Conservation (phyloP, 129 eudicot species). For the Centaurea solstitialis region DNA sequence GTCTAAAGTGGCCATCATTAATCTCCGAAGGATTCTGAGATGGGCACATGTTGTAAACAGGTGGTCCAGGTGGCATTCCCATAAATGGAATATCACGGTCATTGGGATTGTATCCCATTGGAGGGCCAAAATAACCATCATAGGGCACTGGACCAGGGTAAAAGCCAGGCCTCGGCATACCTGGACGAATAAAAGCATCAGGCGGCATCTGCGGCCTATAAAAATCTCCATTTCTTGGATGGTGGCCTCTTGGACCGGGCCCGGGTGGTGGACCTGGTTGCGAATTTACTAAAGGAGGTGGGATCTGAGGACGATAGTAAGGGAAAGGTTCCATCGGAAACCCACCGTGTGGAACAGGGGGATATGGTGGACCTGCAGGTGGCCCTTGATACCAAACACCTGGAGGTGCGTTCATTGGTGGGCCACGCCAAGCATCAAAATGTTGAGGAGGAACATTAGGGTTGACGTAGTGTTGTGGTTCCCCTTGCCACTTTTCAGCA, state of each 20-base stretch:
- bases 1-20: constrained; percentile 54
- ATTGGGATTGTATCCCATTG: constrained; percentile 78
- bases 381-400: constrained; percentile 92
- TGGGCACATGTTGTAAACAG: constrained; percentile 64
- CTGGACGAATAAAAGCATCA: constrained; percentile 73
- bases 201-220: constrained; percentile 73
- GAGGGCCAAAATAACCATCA: constrained; percentile 88
- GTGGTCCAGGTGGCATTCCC: constrained; percentile 84
- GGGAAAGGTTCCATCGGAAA: constrained; percentile 89
- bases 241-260: constrained; percentile 77
- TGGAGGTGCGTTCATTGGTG: constrained; percentile 74
- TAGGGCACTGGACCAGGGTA: constrained; percentile 81
- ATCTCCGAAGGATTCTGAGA: constrained; percentile 56
- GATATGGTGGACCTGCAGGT: constrained; percentile 71
- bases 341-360: constrained; percentile 73
- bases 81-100: constrained; percentile 72
- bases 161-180: constrained; percentile 92
- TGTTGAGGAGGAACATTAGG: constrained; percentile 72
- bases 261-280: constrained; percentile 70
- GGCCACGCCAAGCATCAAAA: constrained; percentile 92
- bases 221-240: constrained; percentile 75
- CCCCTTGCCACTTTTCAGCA: constrained; percentile 83
- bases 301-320: constrained; percentile 81
- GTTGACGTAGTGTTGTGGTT: constrained; percentile 58
- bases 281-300: constrained; percentile 67